Percentiles rank a stretch among this genome's conserved stretches.
Evolutionary conservation across 2,329 filamentous ascomycete genomes (phyloP).

Genomic region (Chrysosporium keratinophilum): DNA sequence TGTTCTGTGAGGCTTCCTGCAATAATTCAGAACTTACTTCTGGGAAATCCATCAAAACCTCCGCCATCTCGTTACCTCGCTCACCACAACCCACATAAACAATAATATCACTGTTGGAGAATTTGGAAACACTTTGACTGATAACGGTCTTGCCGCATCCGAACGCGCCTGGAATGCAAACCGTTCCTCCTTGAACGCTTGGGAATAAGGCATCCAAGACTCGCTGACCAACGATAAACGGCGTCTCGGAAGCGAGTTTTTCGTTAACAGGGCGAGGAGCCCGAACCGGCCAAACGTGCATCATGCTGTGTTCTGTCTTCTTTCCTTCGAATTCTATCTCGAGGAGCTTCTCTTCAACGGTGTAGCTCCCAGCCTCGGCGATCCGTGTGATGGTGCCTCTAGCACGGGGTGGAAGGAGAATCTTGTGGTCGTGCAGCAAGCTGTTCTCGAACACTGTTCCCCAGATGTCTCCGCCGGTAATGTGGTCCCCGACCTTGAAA

Average conservation of each 20-base stretch:
- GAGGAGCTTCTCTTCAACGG: slow-evolving; percentile 83
- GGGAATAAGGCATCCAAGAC: slow-evolving; percentile 95
- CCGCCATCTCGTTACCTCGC: slow-evolving; percentile 98
- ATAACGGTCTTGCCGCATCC: slow-evolving; percentile 99
- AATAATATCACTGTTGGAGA: slow-evolving; percentile 98
- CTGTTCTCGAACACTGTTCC: slow-evolving; percentile 94
- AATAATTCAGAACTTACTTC: slow-evolving; percentile 44
- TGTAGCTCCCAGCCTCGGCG: slow-evolving; percentile 80
- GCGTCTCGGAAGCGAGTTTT: slow-evolving; percentile 77
- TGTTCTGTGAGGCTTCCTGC: not conserved
- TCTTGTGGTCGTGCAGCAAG: slow-evolving; percentile 84
- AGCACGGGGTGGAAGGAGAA: slow-evolving; percentile 80
- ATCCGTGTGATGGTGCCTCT: slow-evolving; percentile 88
- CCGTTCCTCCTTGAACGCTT: slow-evolving; percentile 90
- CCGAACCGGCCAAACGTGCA: slow-evolving; percentile 97
- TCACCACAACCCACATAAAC: slow-evolving; percentile 93
- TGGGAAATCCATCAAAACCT: slow-evolving; percentile 99
- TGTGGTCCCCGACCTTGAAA: slow-evolving; percentile 91
- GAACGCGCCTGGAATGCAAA: slow-evolving; percentile 96
- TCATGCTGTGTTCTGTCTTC: slow-evolving; percentile 91
- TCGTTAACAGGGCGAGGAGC: slow-evolving; percentile 86
- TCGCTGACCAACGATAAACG: slow-evolving; percentile 92
- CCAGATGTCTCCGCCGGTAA: slow-evolving; percentile 92
- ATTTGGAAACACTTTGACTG: slow-evolving; percentile 95
- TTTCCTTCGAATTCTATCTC: slow-evolving; percentile 96